These are phyloP conservation scores for Barnettozyma pratensis DNA, from an alignment of 805 yeast genomes.

Conservation along the genomic window DNA sequence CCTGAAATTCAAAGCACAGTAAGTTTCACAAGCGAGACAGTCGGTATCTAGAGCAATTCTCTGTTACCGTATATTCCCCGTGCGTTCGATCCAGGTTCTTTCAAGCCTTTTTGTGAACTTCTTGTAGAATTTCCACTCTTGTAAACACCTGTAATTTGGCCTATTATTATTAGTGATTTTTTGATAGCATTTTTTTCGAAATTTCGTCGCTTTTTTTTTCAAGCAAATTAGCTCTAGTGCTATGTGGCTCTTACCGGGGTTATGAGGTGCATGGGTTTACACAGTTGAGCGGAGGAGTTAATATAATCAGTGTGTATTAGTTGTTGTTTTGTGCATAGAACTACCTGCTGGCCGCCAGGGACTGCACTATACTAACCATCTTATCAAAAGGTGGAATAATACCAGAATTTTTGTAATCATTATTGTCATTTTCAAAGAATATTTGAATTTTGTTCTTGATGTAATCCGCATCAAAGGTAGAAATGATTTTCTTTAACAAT, in stretches of 20 bases:
- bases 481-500: slow-evolving; percentile 39
- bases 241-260: neutral
- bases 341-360: neutral
- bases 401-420: slow-evolving; percentile 20
- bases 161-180: neutral
- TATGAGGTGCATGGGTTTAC: too few species aligned
- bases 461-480: slow-evolving; percentile 29
- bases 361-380: slow-evolving; percentile 8
- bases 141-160: neutral
- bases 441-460: slow-evolving; percentile 26
- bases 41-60: too few species aligned
- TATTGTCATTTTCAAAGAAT: slow-evolving; percentile 24
- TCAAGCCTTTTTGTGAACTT: neutral
- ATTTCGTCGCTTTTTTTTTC: neutral
- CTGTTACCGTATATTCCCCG: too few species aligned
- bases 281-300: too few species aligned
- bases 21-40: too few species aligned
- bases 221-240: neutral
- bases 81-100: too few species aligned
- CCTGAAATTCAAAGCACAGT: too few species aligned
- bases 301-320: too few species aligned
- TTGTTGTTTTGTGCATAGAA: too few species aligned
- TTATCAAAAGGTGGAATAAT: slow-evolving; percentile 25
- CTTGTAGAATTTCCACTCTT: neutral
- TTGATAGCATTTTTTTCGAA: neutral